Percentiles rank a stretch among this genome's conserved stretches.
Evolutionary conservation across 2,329 filamentous ascomycete species (phyloP).

Genomic region (Epichloe festucae): DNA sequence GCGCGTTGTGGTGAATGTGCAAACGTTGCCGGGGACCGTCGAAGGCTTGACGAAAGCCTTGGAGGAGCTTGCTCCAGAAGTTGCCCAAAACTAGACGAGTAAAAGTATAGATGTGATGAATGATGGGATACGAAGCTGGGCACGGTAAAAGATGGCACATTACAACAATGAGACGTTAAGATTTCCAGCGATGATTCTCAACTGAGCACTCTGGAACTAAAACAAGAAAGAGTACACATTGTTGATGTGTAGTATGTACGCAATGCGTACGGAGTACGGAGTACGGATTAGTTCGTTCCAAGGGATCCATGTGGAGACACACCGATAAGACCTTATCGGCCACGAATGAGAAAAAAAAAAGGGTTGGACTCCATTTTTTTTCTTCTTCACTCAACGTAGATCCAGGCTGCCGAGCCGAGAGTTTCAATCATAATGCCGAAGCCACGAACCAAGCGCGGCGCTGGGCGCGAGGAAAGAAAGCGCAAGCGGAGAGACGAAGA

Average conservation of each 20-base stretch:
- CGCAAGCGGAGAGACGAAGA: conserved; percentile 20
- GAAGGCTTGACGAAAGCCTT: conserved; percentile 41
- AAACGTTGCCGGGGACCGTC: conserved; percentile 38
- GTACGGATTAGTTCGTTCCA: no score
- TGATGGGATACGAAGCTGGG: background rate
- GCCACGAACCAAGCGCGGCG: conserved; percentile 29
- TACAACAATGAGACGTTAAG: background rate
- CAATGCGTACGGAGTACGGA: no score
- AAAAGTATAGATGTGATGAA: background rate
- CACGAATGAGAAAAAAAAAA: conserved; percentile 3
- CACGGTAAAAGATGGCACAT: no score
- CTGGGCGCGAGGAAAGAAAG: conserved; percentile 27
- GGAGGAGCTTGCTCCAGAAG: conserved; percentile 28
- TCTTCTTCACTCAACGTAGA: background rate
- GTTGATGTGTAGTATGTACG: no score
- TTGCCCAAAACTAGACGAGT: background rate
- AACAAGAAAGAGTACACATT: background rate
- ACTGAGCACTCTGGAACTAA: no score
- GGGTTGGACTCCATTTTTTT: background rate
- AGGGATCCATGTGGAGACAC: no score
- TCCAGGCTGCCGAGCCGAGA: background rate
- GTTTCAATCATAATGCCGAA: conserved; percentile 25
- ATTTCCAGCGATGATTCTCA: no score
- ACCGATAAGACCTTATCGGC: conserved; percentile 1
- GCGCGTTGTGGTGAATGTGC: conserved; percentile 45